Percentiles rank a stretch among this genome's conserved stretches.
Evolutionary conservation across 208 protist genomes (phyloP).

Genomic region (Trichomonas tenax): DNA sequence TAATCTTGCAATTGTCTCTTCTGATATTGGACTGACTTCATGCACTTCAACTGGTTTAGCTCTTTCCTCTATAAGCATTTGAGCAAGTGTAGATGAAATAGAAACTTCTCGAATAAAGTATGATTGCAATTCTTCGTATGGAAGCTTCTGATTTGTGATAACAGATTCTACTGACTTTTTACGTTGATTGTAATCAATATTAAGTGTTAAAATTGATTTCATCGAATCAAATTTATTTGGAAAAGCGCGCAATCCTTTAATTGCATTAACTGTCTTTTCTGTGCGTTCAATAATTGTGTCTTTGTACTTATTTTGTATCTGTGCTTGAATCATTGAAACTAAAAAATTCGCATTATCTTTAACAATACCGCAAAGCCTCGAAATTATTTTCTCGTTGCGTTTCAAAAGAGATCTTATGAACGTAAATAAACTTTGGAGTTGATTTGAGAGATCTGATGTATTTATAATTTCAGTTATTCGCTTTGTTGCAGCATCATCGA

Average conservation of each 20-base stretch:
- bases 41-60: neutral
- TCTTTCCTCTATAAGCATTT: neutral
- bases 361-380: neutral
- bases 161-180: neutral
- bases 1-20: neutral
- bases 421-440: neutral
- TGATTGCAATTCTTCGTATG: neutral
- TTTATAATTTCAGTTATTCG: neutral
- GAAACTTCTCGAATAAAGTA: neutral
- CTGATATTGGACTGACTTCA: neutral
- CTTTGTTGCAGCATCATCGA: neutral
- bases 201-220: neutral
- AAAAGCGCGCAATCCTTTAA: neutral
- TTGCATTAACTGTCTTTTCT: neutral
- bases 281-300: neutral
- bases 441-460: neutral
- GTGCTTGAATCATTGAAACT: neutral
- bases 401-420: neutral
- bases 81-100: neutral
- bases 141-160: neutral
- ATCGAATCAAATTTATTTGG: neutral
- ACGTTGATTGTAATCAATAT: neutral
- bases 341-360: neutral
- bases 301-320: neutral
- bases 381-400: neutral